Percentiles rank a stretch among this genome's conserved stretches.
These are phyloP conservation scores for Hypsizygus ulmarius DNA, from an alignment of 1,284 basidiomycete genomes.

Conservation along the genomic window DNA sequence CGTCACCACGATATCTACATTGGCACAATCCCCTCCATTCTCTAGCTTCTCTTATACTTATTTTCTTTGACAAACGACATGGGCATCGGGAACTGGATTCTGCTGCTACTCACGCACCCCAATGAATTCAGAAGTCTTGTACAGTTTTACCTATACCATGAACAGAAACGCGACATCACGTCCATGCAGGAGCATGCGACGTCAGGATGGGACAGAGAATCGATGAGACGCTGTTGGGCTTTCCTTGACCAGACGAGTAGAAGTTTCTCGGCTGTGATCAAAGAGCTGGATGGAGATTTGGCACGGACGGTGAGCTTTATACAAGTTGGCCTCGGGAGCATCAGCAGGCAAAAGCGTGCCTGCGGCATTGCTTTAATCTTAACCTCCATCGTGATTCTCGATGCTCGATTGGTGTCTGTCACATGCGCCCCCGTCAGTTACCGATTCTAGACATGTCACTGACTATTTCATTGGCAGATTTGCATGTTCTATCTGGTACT, in stretches of 20 bases:
- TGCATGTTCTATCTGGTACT: conserved; percentile 96
- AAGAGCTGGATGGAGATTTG: conserved; percentile 94
- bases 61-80: conserved; percentile 23
- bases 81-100: conserved; percentile 46
- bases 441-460: neutral
- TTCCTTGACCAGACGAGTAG: conserved; percentile 89
- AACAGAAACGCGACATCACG: conserved; percentile 78
- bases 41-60: neutral
- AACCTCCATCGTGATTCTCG: neutral
- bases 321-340: too few species aligned
- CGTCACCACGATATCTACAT: neutral
- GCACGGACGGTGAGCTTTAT: conserved; percentile 73
- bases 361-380: too few species aligned
- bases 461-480: conserved; percentile 51
- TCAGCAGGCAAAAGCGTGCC: too few species aligned
- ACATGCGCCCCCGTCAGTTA: neutral
- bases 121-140: conserved; percentile 75
- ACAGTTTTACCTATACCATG: conserved; percentile 79
- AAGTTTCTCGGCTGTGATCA: conserved; percentile 93
- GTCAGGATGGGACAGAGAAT: conserved; percentile 79
- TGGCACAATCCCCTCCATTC: neutral
- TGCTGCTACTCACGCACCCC: conserved; percentile 70
- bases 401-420: too few species aligned
- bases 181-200: conserved; percentile 64
- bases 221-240: conserved; percentile 90